Base-by-base conservation (phyloP, 192 early-diverging fungal species). In the Thamnidium elegans region DNA sequence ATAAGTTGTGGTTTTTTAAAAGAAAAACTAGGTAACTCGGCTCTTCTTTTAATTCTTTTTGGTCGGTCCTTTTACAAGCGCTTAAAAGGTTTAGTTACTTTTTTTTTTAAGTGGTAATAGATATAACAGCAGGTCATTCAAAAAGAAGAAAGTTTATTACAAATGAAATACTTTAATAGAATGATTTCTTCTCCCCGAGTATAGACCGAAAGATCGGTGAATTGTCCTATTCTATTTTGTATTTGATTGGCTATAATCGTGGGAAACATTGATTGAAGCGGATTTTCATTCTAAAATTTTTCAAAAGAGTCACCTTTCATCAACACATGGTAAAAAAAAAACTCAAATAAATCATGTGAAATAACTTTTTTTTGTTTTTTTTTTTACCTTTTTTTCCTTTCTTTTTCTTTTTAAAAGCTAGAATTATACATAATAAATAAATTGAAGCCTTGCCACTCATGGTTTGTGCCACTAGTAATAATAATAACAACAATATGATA, bases 381-480 rank as follows among this genome's bases (percentile, higher is more conserved):
- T 6, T 23, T 51, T 51, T 21, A 15, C 32, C n/a, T 54, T 55
- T 43, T 36, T 58, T 43, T 44, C 56, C 14, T 43, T 54, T 4
- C 10, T 32, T 32, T 15, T 54, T 32, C 21, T 21, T 14, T 58
- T 58, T 43, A 42, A 42, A 30, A 13, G 11, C 7, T 32, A n/a
- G 7, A 14, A 36, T 20, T 58, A 44, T 32, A 4, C 13, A 19
- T 58, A 26, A n/a, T 58, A 44, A 17, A 26, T 44, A 43, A 54
- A 34, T 9, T 30, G 14, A 5, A 13, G 21, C 14, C 6, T 30
- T 55, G 15, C 1, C 30, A 32, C 54, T 34, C 54, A 55, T 55
- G 54, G 54, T 55, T 55, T 55, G 54, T 34, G 54, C 54, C 54
- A 55, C 31, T 34, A 39, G 4, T 55, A 31, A 34, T 30, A 55